Evolutionary conservation across 305 asterid species (phyloP).

Genomic region (Solanum hybrid): DNA sequence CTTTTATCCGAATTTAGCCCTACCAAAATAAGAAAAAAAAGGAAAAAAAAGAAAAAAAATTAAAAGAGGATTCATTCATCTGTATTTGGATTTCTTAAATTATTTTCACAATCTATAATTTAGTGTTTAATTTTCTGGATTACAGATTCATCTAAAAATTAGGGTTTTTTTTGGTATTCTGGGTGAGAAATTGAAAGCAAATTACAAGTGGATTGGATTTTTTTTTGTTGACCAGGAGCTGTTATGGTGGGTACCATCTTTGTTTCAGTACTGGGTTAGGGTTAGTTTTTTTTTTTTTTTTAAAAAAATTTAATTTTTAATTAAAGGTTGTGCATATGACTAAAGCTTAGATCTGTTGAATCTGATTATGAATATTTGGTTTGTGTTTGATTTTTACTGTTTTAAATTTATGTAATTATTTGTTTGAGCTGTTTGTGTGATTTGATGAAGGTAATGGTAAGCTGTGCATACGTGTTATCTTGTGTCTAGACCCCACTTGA

Average conservation of each 20-base stretch:
- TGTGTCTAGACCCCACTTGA: not conserved
- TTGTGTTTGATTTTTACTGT: not conserved
- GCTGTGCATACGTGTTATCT: no score
- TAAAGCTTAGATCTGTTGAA: conserved; percentile 7
- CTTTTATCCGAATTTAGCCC: not conserved
- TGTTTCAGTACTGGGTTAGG: not conserved
- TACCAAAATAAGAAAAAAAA: not conserved
- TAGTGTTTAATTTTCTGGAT: not conserved
- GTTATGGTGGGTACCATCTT: not conserved
- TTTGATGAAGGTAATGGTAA: not conserved
- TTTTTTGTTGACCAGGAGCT: not conserved
- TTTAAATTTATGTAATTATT: not conserved
- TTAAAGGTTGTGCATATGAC: not conserved
- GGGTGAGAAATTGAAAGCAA: not conserved
- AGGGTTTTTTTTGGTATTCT: not conserved
- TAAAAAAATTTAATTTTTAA: no score
- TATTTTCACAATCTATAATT: not conserved
- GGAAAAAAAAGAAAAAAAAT: not conserved
- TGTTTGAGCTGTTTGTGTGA: not conserved
- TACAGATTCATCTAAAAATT: not conserved
- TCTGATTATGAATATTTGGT: not conserved
- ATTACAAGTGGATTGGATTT: not conserved
- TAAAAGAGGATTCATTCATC: not conserved
- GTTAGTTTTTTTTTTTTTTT: not conserved
- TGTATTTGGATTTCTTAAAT: not conserved